Evolutionary conservation across 768 basidiomycete species (phyloP), one percentile per base, ranked within the genome.

Genomic region (Asterophora lycoperdoides): DNA sequence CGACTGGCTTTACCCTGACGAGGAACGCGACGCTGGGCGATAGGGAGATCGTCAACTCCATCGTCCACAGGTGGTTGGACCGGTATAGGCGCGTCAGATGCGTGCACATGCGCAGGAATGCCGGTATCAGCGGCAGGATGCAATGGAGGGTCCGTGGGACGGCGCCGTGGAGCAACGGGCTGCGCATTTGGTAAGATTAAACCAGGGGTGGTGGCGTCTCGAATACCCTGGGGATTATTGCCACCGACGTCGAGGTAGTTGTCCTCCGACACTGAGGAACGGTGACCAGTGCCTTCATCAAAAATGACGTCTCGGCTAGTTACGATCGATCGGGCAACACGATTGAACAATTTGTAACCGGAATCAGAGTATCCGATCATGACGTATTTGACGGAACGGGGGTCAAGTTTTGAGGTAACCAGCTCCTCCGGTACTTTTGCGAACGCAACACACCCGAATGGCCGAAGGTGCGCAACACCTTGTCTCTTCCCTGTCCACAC

Each of bases 361-460:
- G 9, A 33, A 3, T 4, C 26, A 4, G 23, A 38, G n/a, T n/a
- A n/a, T n/a, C n/a, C n/a, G n/a, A n/a, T n/a, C n/a, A n/a, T n/a
- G n/a, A n/a, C n/a, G n/a, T 29, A 17, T 8, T 15, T 44, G 18
- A 44, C 7, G 2, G 44, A 23, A 19, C 19, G 7, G 8, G 39
- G 47, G 26, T 48, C 39, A 18, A 46, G 17, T n/a, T 62, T 56
- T 39, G 62, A 62, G 8, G 56, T 49, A 8, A 64, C 55, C 17
- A 55, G 33, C 42, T 56, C 56, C 26, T 40, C 52, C 10, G 59
- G 63, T 14, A 66, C 58, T 44, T 62, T 61, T 9, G 58, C 64
- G 32, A 61, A 68, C 5, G 60, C 65, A 48, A 51, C 1, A 19
- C 46, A 66, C 8, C 71, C 65, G 42, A 66, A 70, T 3, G 57